Conservation (phyloP, 768 basidiomycete genomes). For the Lepiota subincarnata region DNA sequence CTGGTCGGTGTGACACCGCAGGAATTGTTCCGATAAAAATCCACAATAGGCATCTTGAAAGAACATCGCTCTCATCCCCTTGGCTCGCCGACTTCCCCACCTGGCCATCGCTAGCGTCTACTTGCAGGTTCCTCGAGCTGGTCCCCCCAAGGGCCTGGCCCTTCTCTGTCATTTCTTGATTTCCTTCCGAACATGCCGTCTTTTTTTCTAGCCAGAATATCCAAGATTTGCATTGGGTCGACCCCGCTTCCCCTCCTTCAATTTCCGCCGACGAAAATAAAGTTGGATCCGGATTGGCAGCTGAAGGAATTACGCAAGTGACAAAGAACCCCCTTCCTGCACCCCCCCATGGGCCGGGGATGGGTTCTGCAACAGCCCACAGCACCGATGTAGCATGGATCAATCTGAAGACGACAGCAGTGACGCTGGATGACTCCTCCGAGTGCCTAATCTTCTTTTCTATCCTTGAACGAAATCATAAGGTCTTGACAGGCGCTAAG, state of each 20-base stretch:
- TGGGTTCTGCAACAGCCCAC: not conserved
- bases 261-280: too few species aligned
- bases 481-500: too few species aligned
- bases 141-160: not conserved
- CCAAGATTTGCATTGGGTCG: too few species aligned
- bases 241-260: too few species aligned
- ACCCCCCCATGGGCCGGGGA: not conserved
- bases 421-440: not conserved
- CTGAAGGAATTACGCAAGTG: too few species aligned
- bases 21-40: not conserved
- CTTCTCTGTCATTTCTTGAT: not conserved
- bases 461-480: not conserved
- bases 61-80: not conserved
- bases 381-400: slow-evolving; percentile 1
- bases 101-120: not conserved
- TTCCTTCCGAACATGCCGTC: not conserved
- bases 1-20: not conserved
- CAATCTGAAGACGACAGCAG: not conserved
- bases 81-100: not conserved
- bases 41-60: slow-evolving; percentile 13
- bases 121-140: not conserved
- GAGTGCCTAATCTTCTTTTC: not conserved
- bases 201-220: too few species aligned
- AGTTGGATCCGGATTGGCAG: too few species aligned
- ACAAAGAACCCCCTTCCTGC: too few species aligned